phyloP scores from a whole-genome alignment of 441 rosid species.

The Raphanus hybrid region DNA sequence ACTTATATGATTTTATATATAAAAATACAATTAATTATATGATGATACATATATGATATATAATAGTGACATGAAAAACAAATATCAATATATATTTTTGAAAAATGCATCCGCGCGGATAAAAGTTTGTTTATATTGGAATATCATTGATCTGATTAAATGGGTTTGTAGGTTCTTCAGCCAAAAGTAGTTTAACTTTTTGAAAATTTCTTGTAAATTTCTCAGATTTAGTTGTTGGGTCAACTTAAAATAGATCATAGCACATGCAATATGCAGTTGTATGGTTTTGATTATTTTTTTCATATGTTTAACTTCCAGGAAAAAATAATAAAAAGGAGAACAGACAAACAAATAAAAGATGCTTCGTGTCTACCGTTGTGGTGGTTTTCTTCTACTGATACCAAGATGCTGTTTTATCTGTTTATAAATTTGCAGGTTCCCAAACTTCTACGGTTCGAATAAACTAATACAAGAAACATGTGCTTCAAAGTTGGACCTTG shows the following conservation, averaged over 20 bases:
- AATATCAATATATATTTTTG: no score
- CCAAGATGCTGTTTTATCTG: conserved; percentile 81
- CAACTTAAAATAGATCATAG: conserved; percentile 52
- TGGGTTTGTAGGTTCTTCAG: conserved; percentile 29
- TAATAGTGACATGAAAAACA: no score
- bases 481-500: conserved; percentile 67
- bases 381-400: conserved; percentile 70
- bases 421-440: conserved; percentile 58
- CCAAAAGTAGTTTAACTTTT: conserved; percentile 27
- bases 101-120: no score
- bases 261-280: conserved; percentile 50
- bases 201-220: conserved; percentile 52
- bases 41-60: no score
- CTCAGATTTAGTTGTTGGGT: conserved; percentile 54
- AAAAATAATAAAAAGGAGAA: conserved; percentile 38
- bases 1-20: no score
- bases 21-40: no score
- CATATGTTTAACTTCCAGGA: conserved; percentile 35
- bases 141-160: conserved; percentile 1
- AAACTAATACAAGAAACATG: conserved; percentile 37
- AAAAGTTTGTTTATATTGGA: conserved; percentile 1
- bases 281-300: conserved; percentile 39
- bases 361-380: conserved; percentile 81
- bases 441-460: conserved; percentile 59
- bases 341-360: conserved; percentile 63